A percentile compares a stretch with the other conserved stretches of the same genome.
Conservation (phyloP, 2,329 filamentous ascomycete species). For the Bisporella sp. region DNA sequence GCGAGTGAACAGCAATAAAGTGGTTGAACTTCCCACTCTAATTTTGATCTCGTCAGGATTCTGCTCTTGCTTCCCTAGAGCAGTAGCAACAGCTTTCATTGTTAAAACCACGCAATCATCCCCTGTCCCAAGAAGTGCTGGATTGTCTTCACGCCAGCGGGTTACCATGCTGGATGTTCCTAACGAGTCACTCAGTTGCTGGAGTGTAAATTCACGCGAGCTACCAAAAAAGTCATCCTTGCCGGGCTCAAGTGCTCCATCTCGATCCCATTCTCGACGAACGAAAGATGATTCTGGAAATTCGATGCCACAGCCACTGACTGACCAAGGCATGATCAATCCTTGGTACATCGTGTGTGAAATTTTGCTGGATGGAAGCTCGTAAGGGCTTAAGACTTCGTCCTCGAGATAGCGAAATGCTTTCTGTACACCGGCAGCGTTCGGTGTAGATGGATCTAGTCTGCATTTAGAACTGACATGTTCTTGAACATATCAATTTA, state of each 20-base stretch:
- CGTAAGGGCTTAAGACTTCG: constrained; percentile 30
- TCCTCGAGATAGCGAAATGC: constrained; percentile 31
- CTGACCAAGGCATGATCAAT: constrained; percentile 38
- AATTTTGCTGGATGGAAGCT: constrained; percentile 31
- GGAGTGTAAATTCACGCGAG: constrained; percentile 1
- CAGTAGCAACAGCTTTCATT: constrained; percentile 12
- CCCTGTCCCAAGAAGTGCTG: constrained; percentile 29
- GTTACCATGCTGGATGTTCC: constrained; percentile 32
- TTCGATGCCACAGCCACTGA: constrained; percentile 17
- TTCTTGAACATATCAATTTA: background rate
- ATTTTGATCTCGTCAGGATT: too few relatives aligned
- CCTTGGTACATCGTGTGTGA: constrained; percentile 32
- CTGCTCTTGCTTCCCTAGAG: too few relatives aligned
- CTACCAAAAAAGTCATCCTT: constrained; percentile 23
- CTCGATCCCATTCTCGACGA: constrained; percentile 30
- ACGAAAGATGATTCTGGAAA: constrained; percentile 29
- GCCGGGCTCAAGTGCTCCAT: constrained; percentile 22
- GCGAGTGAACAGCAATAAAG: too few relatives aligned
- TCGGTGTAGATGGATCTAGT: constrained; percentile 29
- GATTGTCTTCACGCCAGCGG: constrained; percentile 32
- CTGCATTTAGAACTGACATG: constrained; percentile 2
- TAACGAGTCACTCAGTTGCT: constrained; percentile 19
- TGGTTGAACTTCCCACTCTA: too few relatives aligned
- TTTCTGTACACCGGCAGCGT: constrained; percentile 30
- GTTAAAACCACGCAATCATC: constrained; percentile 27